Base-by-base conservation (phyloP, 1,284 basidiomycete species). In the Ustilago shanxiensis region DNA sequence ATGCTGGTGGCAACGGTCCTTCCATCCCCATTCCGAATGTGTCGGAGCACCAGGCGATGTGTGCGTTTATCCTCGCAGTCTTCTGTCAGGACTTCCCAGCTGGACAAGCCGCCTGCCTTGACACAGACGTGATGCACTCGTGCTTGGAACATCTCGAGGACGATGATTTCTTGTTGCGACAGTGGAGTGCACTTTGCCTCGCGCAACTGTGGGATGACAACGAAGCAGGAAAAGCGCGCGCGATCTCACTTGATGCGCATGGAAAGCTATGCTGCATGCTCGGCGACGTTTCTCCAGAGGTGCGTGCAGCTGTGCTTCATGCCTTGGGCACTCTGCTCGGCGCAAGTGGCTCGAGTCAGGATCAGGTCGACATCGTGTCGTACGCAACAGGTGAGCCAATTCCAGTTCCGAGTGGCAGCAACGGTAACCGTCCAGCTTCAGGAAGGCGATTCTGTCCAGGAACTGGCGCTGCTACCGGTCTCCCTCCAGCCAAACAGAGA, bases 11-110 rank as follows among this genome's bases (percentile, higher is more conserved):
- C 39, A 64, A 49, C 22, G 60, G 91, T 91, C 55, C 67, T 26
- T 71, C 78, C 14, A 28, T 87, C 24, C 85, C 86, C 26, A 91
- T 98, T 29, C 94, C 95, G 0, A 98, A 99, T 87, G 91, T 92
- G 56, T 93, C 94, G 16, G 96, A 99, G 86, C 95, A 99, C 86
- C 94, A 95, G 68, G 96, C 96, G 0, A 99, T 99, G 96, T 99
- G 95, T 84, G 94, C 95, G 0, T 99, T 98, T 87, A 95, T 98
- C 79, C 91, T 99, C 24, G 90, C 93, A n/a, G 92, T 95, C 29
- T 92, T 98, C 68, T 93, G 93, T 62, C 92, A 96, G 24, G 95
- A 95, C 80, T 95, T 93, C 85, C 90, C 91, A 8, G 90, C 90
- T 0, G 96, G 95, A 1, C 95, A 99, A 86, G 90, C 90, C 60